Percentiles rank a stretch among this genome's conserved stretches.
phyloP scores from a whole-genome alignment of 2,329 filamentous ascomycete species.

The Fusarium concolor region DNA sequence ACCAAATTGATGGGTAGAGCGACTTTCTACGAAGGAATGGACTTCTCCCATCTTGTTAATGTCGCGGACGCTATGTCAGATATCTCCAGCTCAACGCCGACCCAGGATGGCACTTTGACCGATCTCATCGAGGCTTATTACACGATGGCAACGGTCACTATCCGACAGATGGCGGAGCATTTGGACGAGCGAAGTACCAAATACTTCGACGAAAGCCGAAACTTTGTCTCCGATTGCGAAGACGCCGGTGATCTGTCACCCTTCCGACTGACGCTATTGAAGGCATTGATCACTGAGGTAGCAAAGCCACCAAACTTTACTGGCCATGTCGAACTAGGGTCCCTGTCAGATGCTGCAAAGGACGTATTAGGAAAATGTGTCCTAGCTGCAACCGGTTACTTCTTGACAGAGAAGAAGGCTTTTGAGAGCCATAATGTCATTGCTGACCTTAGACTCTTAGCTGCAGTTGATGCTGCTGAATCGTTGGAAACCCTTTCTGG shows the following conservation, averaged over 20 bases:
- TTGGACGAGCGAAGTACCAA: conserved; percentile 56
- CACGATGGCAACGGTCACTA: conserved; percentile 47
- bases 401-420: conserved; percentile 49
- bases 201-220: conserved; percentile 52
- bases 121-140: conserved; percentile 52
- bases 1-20: conserved; percentile 63
- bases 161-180: conserved; percentile 59
- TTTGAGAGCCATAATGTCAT: conserved; percentile 39
- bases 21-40: conserved; percentile 62
- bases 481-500: conserved; percentile 39
- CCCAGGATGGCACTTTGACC: conserved; percentile 43
- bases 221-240: conserved; percentile 45
- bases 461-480: conserved; percentile 50
- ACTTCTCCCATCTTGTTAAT: conserved; percentile 53
- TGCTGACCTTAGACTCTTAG: conserved; percentile 47
- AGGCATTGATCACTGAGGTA: conserved; percentile 48
- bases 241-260: conserved; percentile 44
- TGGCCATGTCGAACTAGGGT: conserved; percentile 40
- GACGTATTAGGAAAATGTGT: conserved; percentile 46
- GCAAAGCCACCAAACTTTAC: conserved; percentile 45
- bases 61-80: conserved; percentile 51
- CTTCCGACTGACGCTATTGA: conserved; percentile 53
- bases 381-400: conserved; percentile 42
- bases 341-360: conserved; percentile 44
- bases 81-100: conserved; percentile 42